Evolutionary conservation across 2,329 filamentous ascomycete genomes (phyloP), one percentile per base, ranked within the genome.

Genomic region (Coleophoma crateriformis): DNA sequence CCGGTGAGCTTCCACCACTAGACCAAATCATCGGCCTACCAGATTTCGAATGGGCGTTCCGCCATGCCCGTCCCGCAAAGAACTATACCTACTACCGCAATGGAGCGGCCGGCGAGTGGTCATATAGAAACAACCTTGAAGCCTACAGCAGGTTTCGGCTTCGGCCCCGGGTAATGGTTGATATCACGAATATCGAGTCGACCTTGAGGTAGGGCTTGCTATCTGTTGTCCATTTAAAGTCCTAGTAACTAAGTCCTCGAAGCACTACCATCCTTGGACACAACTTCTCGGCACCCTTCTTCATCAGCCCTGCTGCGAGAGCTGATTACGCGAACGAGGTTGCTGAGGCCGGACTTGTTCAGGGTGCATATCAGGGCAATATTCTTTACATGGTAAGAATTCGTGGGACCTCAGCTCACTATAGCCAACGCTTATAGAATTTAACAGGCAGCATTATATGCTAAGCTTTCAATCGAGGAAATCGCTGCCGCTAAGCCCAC

Each of bases 51-150:
- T 77, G 68, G 63, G 73, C 73, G 3, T 77, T 76, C 19, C 67
- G 74, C 49, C 69, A 71, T 46, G 70, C 71, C 55, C 68, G 80
- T 56, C 71, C 74, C 49, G 51, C 57, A 12, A 58, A 64, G 20
- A 71, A 75, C 57, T 80, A 76, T 63, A 77, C 76, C n/a, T 80
- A 78, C 63, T 80, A 80, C 64, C 72, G 75, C 50, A 78, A 76
- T 55, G 77, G 76, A 19, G 76, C 75, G 3, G 76, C 69, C 3
- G 77, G 76, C 52, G 77, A 80, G 63, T 80, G 73, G 71, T 67
- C 69, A 2, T 79, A 78, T 64, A 69, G 77, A 46, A 79, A 79
- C 63, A 81, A 81, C 63, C 68, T 79, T 6, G 78, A 81, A 62
- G 69, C 73, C 33, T 81, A 70, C 63, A 65, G 68, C 52, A 71